Conservation (phyloP, 768 basidiomycete species). For the Cystobasidium tubakii region DNA sequence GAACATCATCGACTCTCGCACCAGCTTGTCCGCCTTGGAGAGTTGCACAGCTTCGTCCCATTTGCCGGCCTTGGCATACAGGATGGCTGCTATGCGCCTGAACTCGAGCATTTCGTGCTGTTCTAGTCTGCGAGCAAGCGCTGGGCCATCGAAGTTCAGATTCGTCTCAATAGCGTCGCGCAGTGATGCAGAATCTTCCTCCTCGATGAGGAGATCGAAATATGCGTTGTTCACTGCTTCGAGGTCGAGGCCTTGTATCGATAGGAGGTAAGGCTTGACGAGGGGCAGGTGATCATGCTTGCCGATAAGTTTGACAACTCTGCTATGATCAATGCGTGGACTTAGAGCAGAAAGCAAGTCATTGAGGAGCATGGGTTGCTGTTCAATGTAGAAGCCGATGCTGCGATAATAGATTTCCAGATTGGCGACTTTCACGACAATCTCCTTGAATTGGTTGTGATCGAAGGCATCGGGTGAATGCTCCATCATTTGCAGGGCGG, state of each 20-base stretch:
- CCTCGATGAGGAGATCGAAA: constrained; percentile 95
- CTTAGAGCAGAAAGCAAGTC: constrained; percentile 88
- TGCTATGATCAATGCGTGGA: constrained; percentile 86
- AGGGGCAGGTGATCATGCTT: constrained; percentile 88
- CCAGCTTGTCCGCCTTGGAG: constrained; percentile 92
- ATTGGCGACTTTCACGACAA: constrained; percentile 91
- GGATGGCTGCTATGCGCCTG: constrained; percentile 82
- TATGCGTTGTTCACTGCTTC: constrained; percentile 97
- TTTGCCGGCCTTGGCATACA: constrained; percentile 95
- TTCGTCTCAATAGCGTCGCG: constrained; percentile 97
- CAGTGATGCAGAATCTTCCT: constrained; percentile 96
- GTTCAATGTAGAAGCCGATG: constrained; percentile 84
- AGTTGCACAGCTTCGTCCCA: constrained; percentile 96
- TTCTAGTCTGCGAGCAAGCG: constrained; percentile 76
- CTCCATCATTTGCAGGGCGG: constrained; percentile 97
- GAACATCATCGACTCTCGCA: constrained; percentile 93
- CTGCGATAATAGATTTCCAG: constrained; percentile 98
- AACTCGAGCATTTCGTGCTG: constrained; percentile 89
- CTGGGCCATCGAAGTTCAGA: constrained; percentile 92
- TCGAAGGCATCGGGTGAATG: constrained; percentile 98
- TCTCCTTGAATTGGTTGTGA: constrained; percentile 99
- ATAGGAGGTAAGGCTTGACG: constrained; percentile 91
- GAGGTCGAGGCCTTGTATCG: constrained; percentile 92
- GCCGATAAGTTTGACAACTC: constrained; percentile 88
- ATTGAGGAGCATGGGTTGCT: constrained; percentile 86